Evolutionary conservation across 2,329 filamentous ascomycete genomes (phyloP).

Genomic region (Chaetomium strumarium): DNA sequence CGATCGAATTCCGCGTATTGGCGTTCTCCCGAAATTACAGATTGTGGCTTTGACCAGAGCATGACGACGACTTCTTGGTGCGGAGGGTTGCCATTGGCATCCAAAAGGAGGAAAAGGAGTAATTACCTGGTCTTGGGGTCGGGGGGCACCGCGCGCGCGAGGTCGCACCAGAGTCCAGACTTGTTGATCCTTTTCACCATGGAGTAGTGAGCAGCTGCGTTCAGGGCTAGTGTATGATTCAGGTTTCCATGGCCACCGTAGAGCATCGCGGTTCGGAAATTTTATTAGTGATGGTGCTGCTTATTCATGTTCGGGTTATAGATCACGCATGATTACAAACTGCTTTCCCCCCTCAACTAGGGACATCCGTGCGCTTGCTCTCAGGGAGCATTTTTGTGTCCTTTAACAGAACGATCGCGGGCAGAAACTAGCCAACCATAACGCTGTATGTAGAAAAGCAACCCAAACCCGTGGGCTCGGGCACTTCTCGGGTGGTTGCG

Average conservation of each 20-base stretch:
- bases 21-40: constrained; percentile 9
- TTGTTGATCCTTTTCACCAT: background rate
- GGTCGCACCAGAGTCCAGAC: no score
- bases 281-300: background rate
- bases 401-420: background rate
- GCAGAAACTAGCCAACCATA: constrained; percentile 7
- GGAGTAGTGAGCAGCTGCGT: no score
- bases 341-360: background rate
- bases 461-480: constrained; percentile 11
- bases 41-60: constrained; percentile 9
- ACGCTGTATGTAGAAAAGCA: background rate
- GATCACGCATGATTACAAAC: constrained; percentile 10
- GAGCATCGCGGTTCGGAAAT: background rate
- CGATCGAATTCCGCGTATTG: constrained; percentile 4
- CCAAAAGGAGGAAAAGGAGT: background rate
- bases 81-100: background rate
- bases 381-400: background rate
- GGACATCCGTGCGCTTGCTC: background rate
- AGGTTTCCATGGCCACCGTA: background rate
- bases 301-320: constrained; percentile 8
- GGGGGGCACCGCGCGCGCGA: no score
- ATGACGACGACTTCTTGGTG: constrained; percentile 9
- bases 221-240: no score
- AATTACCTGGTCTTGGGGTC: no score
- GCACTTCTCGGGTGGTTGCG: constrained; percentile 10